phyloP scores from a whole-genome alignment of 129 eudicot genomes.

The Pulicaria dysenterica region DNA sequence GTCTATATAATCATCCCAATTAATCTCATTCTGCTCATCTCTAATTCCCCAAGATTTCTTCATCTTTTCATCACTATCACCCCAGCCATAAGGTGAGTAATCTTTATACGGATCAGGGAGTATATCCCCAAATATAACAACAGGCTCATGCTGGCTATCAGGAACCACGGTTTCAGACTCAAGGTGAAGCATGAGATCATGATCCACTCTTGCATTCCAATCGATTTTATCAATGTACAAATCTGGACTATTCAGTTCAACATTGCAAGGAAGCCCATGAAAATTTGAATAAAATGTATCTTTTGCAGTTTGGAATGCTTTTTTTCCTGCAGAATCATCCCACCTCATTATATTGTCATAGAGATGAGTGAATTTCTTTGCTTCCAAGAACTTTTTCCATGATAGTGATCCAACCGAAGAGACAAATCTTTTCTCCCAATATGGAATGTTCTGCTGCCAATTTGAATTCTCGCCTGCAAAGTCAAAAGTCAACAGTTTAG shows the following conservation, averaged over 20 bases:
- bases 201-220: conserved; percentile 59
- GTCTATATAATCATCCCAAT: conserved; percentile 33
- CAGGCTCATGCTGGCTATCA: conserved; percentile 35
- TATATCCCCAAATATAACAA: conserved; percentile 52
- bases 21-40: conserved; percentile 14
- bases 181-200: conserved; percentile 43
- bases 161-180: conserved; percentile 30
- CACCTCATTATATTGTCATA: conserved; percentile 58
- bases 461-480: conserved; percentile 38
- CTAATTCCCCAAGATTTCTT: conserved; percentile 17
- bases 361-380: conserved; percentile 48
- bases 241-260: conserved; percentile 65
- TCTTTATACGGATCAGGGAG: conserved; percentile 36
- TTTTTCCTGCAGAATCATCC: conserved; percentile 79
- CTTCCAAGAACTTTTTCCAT: conserved; percentile 64
- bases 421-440: conserved; percentile 81
- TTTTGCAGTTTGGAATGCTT: conserved; percentile 68
- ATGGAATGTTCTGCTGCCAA: conserved; percentile 52
- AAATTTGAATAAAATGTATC: conserved; percentile 53
- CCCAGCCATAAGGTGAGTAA: conserved; percentile 60
- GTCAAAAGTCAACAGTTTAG: not conserved
- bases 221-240: conserved; percentile 67
- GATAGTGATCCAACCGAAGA: conserved; percentile 55
- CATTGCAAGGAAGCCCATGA: conserved; percentile 63
- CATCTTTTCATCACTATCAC: conserved; percentile 49